A percentile compares a stretch with the other conserved stretches of the same genome.
These are phyloP conservation scores for Cystobasidium slooffiae DNA, from an alignment of 1,284 basidiomycete species.

Conservation along the genomic window DNA sequence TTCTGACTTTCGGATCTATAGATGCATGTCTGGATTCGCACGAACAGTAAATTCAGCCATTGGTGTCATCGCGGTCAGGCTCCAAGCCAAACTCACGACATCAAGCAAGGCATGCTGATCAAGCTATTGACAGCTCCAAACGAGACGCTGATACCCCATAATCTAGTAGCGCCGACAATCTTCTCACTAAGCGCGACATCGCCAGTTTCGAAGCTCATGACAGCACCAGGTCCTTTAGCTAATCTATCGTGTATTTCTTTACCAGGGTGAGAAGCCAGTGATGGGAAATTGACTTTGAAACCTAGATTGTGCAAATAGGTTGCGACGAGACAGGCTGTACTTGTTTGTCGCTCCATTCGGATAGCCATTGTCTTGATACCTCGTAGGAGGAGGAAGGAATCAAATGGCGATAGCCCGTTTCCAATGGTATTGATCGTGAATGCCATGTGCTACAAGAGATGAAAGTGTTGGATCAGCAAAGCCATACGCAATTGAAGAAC, in stretches of 20 bases:
- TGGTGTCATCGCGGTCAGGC: not conserved
- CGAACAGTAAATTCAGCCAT: constrained; percentile 21
- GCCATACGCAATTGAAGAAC: not conserved
- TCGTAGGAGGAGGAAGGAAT: constrained; percentile 92
- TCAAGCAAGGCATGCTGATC: constrained; percentile 99
- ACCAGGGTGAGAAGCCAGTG: constrained; percentile 79
- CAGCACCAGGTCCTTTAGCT: constrained; percentile 87
- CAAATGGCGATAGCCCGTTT: constrained; percentile 93
- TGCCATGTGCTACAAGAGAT: constrained; percentile 69
- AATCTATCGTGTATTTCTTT: constrained; percentile 85
- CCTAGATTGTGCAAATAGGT: constrained; percentile 83
- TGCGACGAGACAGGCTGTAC: constrained; percentile 81
- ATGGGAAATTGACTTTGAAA: constrained; percentile 93
- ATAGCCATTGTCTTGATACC: constrained; percentile 97
- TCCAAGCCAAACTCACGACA: constrained; percentile 75
- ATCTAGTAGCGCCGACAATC: constrained; percentile 85
- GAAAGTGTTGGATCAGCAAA: not conserved
- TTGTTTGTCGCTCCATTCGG: constrained; percentile 93
- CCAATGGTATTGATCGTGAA: constrained; percentile 96
- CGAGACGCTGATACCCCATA: constrained; percentile 98
- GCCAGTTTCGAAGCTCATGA: constrained; percentile 91
- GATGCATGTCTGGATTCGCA: constrained; percentile 78
- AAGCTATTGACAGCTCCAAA: constrained; percentile 98
- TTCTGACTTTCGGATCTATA: constrained; percentile 89
- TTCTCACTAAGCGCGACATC: constrained; percentile 88